Evolutionary conservation across 306 rosid species (phyloP).

Genomic region (Senna tora): DNA sequence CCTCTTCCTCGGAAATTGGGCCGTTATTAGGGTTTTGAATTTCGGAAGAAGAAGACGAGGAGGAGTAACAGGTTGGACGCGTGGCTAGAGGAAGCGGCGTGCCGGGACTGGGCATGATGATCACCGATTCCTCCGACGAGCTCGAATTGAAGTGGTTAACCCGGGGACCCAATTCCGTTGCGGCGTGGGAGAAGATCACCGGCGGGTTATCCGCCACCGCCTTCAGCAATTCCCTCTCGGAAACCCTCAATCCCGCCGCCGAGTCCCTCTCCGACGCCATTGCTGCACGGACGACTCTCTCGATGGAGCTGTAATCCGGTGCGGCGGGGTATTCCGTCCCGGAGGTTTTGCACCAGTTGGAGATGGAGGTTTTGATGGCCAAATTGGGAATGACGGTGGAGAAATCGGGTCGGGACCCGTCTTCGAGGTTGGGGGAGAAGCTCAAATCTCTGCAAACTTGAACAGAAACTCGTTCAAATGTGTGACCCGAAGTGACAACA

Average conservation of each 20-base stretch:
- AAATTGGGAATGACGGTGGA: conserved; percentile 63
- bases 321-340: conserved; percentile 43
- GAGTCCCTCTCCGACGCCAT: conserved; percentile 35
- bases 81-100: conserved; percentile 72
- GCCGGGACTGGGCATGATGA: conserved; percentile 48
- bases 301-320: conserved; percentile 61
- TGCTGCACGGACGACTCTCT: conserved; percentile 38
- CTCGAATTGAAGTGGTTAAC: conserved; percentile 53
- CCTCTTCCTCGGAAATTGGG: conserved; percentile 55
- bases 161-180: conserved; percentile 75
- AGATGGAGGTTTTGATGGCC: conserved; percentile 62
- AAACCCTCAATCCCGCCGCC: conserved; percentile 52
- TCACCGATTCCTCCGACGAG: conserved; percentile 61
- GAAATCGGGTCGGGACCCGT: conserved; percentile 81
- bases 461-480: conserved; percentile 76
- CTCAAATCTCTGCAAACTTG: conserved; percentile 61
- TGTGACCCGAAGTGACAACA: conserved; percentile 83
- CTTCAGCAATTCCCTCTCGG: conserved; percentile 67
- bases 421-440: conserved; percentile 55
- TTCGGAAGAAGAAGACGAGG: conserved; percentile 70
- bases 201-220: conserved; percentile 75
- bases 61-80: conserved; percentile 70
- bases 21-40: conserved; percentile 48
- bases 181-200: conserved; percentile 74
- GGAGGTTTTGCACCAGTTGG: conserved; percentile 64